Evolutionary conservation across 1,139 yeast species (phyloP).

Genomic region (Candida sojae): DNA sequence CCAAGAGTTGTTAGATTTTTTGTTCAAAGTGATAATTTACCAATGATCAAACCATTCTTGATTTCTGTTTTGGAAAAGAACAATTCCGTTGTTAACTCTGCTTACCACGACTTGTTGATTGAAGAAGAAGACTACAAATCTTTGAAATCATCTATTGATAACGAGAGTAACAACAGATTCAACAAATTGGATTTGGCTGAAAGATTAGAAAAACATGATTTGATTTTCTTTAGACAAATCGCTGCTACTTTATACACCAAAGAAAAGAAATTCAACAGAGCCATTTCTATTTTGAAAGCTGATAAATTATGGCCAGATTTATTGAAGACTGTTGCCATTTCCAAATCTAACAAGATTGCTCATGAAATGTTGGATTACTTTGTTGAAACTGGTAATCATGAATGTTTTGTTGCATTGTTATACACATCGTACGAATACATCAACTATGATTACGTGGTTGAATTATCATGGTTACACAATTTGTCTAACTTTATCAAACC

Average conservation of each 20-base stretch:
- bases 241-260: constrained; percentile 93
- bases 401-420: constrained; percentile 88
- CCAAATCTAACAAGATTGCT: constrained; percentile 77
- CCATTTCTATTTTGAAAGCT: constrained; percentile 82
- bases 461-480: constrained; percentile 87
- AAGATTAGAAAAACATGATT: constrained; percentile 87
- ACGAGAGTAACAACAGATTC: constrained; percentile 77
- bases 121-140: constrained; percentile 97
- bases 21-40: constrained; percentile 93
- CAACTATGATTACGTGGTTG: constrained; percentile 81
- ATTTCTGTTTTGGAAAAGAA: constrained; percentile 90
- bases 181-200: constrained; percentile 92
- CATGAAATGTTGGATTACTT: constrained; percentile 88
- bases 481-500: constrained; percentile 84
- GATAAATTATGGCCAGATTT: constrained; percentile 96
- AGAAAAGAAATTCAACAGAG: constrained; percentile 90
- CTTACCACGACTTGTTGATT: constrained; percentile 91
- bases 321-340: constrained; percentile 86
- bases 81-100: constrained; percentile 87
- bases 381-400: constrained; percentile 96
- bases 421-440: constrained; percentile 83
- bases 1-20: constrained; percentile 95
- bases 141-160: constrained; percentile 80
- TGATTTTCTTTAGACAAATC: constrained; percentile 92
- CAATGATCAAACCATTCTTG: constrained; percentile 92